Conservation (phyloP, 1,284 basidiomycete species). For the Exsudoporus floridanus region DNA sequence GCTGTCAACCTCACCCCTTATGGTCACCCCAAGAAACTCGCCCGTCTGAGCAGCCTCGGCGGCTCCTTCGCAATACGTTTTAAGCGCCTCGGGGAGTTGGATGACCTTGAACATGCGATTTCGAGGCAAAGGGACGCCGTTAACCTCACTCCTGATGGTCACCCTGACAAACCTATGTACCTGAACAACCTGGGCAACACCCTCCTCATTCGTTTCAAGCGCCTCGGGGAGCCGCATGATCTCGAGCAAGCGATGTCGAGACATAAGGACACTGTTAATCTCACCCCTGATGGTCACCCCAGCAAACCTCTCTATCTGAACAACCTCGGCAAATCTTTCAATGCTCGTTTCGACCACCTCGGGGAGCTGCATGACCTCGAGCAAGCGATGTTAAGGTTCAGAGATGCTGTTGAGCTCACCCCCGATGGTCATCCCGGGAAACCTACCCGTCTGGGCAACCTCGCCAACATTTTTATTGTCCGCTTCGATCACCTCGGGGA, state of each 20-base stretch:
- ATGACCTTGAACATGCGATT: too few species aligned
- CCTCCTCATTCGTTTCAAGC: too few species aligned
- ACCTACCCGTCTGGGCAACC: not conserved
- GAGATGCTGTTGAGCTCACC: not conserved
- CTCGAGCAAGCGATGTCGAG: slow-evolving; percentile 4
- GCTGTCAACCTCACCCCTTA: slow-evolving; percentile 2
- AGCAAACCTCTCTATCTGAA: not conserved
- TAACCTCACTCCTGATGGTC: too few species aligned
- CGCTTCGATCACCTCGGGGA: not conserved
- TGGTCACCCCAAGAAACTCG: not conserved
- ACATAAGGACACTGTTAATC: not conserved
- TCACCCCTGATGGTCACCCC: not conserved
- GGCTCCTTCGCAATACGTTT: not conserved
- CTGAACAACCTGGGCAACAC: too few species aligned
- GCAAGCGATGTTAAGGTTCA: too few species aligned
- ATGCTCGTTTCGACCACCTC: not conserved
- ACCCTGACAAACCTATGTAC: too few species aligned
- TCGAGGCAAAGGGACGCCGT: too few species aligned
- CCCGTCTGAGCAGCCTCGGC: not conserved
- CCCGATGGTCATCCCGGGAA: not conserved
- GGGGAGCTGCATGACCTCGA: not conserved
- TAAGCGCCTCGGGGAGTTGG: too few species aligned
- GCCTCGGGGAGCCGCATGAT: not conserved
- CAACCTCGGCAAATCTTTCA: not conserved
- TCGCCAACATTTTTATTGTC: not conserved